A percentile compares a stretch with the other conserved stretches of the same genome.
These are phyloP conservation scores for Aspergillus sp. DNA, from an alignment of 2,329 filamentous ascomycete species.

Conservation along the genomic window DNA sequence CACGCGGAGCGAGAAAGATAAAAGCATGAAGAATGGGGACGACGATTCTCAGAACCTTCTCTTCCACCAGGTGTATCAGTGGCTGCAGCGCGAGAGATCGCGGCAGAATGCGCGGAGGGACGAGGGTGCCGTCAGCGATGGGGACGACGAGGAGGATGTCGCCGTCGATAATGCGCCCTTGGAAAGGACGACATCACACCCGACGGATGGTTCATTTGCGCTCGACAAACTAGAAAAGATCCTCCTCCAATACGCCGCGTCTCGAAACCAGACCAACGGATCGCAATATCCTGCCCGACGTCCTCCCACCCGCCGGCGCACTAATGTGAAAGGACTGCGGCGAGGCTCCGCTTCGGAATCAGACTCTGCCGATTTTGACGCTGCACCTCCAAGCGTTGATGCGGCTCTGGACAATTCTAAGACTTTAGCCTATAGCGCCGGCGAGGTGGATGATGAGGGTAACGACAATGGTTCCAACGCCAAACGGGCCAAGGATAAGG, in stretches of 20 bases:
- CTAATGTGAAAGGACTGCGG: constrained; percentile 31
- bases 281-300: constrained; percentile 21
- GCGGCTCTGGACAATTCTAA: constrained; percentile 85
- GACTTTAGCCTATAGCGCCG: constrained; percentile 73
- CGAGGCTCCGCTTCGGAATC: constrained; percentile 72
- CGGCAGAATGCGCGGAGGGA: constrained; percentile 61
- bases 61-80: constrained; percentile 73
- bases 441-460: constrained; percentile 45
- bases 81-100: constrained; percentile 76
- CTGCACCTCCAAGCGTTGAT: constrained; percentile 80
- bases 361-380: constrained; percentile 78
- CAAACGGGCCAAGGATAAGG: constrained; percentile 64
- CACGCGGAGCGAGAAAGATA: constrained; percentile 26
- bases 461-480: constrained; percentile 42
- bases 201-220: constrained; percentile 69
- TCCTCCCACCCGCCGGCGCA: constrained; percentile 34
- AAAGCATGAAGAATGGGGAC: constrained; percentile 21
- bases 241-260: constrained; percentile 40
- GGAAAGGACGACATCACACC: constrained; percentile 53
- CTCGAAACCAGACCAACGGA: constrained; percentile 26
- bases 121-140: constrained; percentile 39
- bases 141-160: constrained; percentile 24
- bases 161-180: constrained; percentile 15
- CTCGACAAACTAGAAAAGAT: constrained; percentile 81
- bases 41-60: constrained; percentile 45